Evolutionary conservation across 2,329 filamentous ascomycete genomes (phyloP).

Genomic region (Talaromyces rugulosus): DNA sequence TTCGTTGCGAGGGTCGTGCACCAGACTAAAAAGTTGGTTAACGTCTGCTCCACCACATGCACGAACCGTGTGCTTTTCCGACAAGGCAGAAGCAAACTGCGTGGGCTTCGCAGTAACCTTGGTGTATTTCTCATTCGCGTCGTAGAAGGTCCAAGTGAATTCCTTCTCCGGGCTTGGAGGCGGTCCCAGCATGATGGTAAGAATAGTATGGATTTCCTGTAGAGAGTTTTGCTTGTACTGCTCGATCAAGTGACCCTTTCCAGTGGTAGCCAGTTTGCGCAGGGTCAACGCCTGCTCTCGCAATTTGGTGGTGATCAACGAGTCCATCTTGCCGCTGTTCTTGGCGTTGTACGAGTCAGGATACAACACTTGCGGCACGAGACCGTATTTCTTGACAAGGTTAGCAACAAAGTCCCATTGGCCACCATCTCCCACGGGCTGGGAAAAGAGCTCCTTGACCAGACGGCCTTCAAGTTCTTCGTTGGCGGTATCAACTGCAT

Average conservation of each 20-base stretch:
- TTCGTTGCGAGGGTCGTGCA: conserved; percentile 78
- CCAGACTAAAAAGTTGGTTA: conserved; percentile 69
- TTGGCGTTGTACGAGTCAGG: conserved; percentile 77
- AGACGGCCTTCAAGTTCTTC: conserved; percentile 69
- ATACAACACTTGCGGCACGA: conserved; percentile 78
- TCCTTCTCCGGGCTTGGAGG: conserved; percentile 64
- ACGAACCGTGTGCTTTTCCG: conserved; percentile 54
- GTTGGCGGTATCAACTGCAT: conserved; percentile 68
- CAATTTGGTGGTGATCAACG: conserved; percentile 74
- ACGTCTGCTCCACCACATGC: conserved; percentile 58
- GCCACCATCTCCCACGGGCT: conserved; percentile 74
- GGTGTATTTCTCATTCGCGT: conserved; percentile 62
- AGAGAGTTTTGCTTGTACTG: conserved; percentile 68
- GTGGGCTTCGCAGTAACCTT: conserved; percentile 63
- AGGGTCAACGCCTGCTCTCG: conserved; percentile 77
- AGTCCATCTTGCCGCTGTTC: conserved; percentile 66
- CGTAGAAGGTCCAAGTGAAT: conserved; percentile 79
- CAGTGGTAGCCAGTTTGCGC: conserved; percentile 50
- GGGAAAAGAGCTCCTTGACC: conserved; percentile 63
- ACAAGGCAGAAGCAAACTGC: conserved; percentile 67
- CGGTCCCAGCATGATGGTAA: conserved; percentile 78
- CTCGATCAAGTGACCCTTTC: conserved; percentile 39
- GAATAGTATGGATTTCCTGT: conserved; percentile 71
- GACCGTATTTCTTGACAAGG: conserved; percentile 78
- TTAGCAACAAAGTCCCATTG: conserved; percentile 94